A percentile compares a stretch with the other conserved stretches of the same genome.
Evolutionary conservation across 2,329 filamentous ascomycete species (phyloP).

Genomic region (Rhinocladiella similis): DNA sequence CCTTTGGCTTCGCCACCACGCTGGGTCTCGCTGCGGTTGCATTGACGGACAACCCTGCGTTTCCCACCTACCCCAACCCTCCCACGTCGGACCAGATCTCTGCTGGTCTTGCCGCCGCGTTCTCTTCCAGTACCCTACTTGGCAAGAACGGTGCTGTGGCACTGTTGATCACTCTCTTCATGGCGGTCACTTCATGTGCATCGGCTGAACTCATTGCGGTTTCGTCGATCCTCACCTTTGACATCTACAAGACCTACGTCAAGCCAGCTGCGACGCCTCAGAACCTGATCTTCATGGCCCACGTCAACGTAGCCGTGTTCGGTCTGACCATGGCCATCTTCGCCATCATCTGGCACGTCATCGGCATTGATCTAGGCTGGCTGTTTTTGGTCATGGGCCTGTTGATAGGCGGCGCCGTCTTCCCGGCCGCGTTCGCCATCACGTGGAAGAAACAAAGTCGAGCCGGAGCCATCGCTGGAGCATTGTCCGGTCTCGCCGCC

Average conservation of each 20-base stretch:
- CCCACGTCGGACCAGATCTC: constrained; percentile 28
- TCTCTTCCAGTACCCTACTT: constrained; percentile 29
- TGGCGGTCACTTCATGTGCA: constrained; percentile 71
- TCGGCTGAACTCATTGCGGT: constrained; percentile 84
- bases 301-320: constrained; percentile 70
- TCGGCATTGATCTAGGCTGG: constrained; percentile 24
- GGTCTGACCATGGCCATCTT: constrained; percentile 23
- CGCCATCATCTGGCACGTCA: constrained; percentile 22
- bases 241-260: constrained; percentile 84
- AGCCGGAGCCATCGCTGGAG: constrained; percentile 39
- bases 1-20: constrained; percentile 49
- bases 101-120: constrained; percentile 30
- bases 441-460: constrained; percentile 79
- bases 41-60: constrained; percentile 43
- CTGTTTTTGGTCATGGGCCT: constrained; percentile 70
- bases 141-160: constrained; percentile 31
- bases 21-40: constrained; percentile 48
- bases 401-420: constrained; percentile 79
- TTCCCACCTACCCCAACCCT: constrained; percentile 40
- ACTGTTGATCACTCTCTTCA: constrained; percentile 32
- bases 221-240: constrained; percentile 83
- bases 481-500: constrained; percentile 65
- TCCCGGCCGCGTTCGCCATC: constrained; percentile 77
- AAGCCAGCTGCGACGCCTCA: constrained; percentile 73
- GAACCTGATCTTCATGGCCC: constrained; percentile 75